These are phyloP conservation scores for Osmozyma mogii DNA, from an alignment of 805 yeast species.

Conservation along the genomic window DNA sequence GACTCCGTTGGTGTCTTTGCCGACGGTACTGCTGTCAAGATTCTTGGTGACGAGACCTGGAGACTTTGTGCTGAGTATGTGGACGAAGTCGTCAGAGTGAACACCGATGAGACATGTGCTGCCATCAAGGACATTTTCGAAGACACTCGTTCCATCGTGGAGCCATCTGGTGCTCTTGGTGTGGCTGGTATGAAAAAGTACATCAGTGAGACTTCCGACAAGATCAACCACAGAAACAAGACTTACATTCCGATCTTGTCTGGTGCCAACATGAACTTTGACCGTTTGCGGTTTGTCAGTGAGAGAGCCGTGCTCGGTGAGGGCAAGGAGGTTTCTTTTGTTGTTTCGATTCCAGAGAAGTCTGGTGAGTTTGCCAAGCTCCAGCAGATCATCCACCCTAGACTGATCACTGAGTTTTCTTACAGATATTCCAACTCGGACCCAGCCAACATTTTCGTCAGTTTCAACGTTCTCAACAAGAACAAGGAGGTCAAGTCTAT, in stretches of 20 bases:
- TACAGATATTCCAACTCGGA: slow-evolving; percentile 59
- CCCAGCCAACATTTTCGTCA: slow-evolving; percentile 75
- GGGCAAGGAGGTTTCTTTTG: slow-evolving; percentile 90
- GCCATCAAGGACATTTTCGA: slow-evolving; percentile 95
- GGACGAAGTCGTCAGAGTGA: slow-evolving; percentile 82
- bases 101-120: slow-evolving; percentile 91
- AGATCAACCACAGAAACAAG: slow-evolving; percentile 54
- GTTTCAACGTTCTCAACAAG: slow-evolving; percentile 77
- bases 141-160: slow-evolving; percentile 89
- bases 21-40: slow-evolving; percentile 94
- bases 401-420: slow-evolving; percentile 90
- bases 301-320: slow-evolving; percentile 99
- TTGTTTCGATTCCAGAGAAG: slow-evolving; percentile 82
- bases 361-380: slow-evolving; percentile 85
- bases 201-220: slow-evolving; percentile 55
- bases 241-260: slow-evolving; percentile 80
- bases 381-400: slow-evolving; percentile 73
- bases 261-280: slow-evolving; percentile 98
- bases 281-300: slow-evolving; percentile 87
- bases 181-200: slow-evolving; percentile 93
- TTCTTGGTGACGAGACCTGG: slow-evolving; percentile 87
- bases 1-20: slow-evolving; percentile 91
- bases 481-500: slow-evolving; percentile 65
- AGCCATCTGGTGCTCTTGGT: slow-evolving; percentile 95
- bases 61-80: slow-evolving; percentile 67